A percentile compares a stretch with the other conserved stretches of the same genome.
Evolutionary conservation across 805 yeast species (phyloP).

Genomic region (Metschnikowia arizonensis): DNA sequence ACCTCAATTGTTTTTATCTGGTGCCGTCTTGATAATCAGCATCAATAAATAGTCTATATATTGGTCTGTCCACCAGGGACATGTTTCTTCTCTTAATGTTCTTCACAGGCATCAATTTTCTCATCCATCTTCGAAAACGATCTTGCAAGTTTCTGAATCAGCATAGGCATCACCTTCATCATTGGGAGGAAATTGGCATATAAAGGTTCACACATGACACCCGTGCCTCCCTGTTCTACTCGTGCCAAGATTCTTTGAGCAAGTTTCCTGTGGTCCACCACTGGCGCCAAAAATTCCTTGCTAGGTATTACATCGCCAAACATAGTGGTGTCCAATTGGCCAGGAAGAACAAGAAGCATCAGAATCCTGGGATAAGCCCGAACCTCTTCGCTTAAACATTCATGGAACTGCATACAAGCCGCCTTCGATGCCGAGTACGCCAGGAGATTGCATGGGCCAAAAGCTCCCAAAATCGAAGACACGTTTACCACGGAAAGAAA

Average conservation of each 20-base stretch:
- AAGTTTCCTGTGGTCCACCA: slow-evolving; percentile 36
- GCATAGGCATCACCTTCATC: slow-evolving; percentile 39
- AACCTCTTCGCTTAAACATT: slow-evolving; percentile 42
- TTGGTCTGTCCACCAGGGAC: background rate
- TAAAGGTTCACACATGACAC: slow-evolving; percentile 43
- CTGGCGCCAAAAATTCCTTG: slow-evolving; percentile 44
- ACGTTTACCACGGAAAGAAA: slow-evolving; percentile 39
- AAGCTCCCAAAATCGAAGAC: slow-evolving; percentile 45
- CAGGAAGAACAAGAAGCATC: slow-evolving; percentile 43
- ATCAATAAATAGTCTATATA: background rate
- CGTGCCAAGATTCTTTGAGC: slow-evolving; percentile 33
- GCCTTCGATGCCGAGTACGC: slow-evolving; percentile 50
- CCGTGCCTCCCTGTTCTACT: slow-evolving; percentile 36
- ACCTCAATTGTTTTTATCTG: no score
- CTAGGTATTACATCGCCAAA: slow-evolving; percentile 44
- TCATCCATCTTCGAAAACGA: slow-evolving; percentile 37
- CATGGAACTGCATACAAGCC: slow-evolving; percentile 41
- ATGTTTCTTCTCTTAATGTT: background rate
- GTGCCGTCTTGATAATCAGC: background rate
- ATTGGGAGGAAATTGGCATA: slow-evolving; percentile 45
- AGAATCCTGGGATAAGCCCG: slow-evolving; percentile 22
- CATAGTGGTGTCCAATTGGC: slow-evolving; percentile 49
- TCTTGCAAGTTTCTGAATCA: slow-evolving; percentile 33
- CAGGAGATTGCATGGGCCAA: slow-evolving; percentile 47
- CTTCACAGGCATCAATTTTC: slow-evolving; percentile 19